phyloP scores from a whole-genome alignment of 2,329 filamentous ascomycete species.

The Gyromitra esculenta region DNA sequence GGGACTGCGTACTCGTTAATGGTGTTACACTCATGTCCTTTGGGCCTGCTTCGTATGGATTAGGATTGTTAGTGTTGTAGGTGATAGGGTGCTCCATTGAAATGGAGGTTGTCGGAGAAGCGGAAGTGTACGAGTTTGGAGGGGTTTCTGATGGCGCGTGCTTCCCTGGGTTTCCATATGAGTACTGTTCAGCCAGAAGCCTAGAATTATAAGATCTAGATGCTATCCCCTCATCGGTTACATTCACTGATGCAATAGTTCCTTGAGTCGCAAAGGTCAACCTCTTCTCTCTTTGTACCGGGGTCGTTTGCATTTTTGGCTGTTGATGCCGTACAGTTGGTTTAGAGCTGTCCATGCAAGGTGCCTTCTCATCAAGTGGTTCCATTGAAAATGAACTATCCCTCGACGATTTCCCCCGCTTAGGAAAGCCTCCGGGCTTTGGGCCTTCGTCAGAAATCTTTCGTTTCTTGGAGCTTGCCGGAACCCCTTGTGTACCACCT shows the following conservation, averaged over 20 bases:
- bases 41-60: slow-evolving; percentile 27
- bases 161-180: slow-evolving; percentile 34
- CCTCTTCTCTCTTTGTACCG: slow-evolving; percentile 32
- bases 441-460: slow-evolving; percentile 44
- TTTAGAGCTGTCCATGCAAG: slow-evolving; percentile 24
- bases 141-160: slow-evolving; percentile 38
- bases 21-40: slow-evolving; percentile 38
- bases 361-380: slow-evolving; percentile 30
- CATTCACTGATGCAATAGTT: slow-evolving; percentile 15
- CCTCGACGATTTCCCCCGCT: slow-evolving; percentile 48
- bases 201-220: slow-evolving; percentile 39
- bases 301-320: slow-evolving; percentile 21
- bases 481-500: slow-evolving; percentile 15
- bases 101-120: slow-evolving; percentile 48
- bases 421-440: slow-evolving; percentile 24
- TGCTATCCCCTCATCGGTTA: slow-evolving; percentile 29
- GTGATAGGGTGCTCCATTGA: slow-evolving; percentile 38
- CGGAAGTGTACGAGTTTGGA: slow-evolving; percentile 37
- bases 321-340: slow-evolving; percentile 32
- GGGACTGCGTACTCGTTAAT: slow-evolving; percentile 44
- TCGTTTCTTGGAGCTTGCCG: slow-evolving; percentile 37
- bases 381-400: slow-evolving; percentile 49
- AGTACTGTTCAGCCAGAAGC: slow-evolving; percentile 45
- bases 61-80: slow-evolving; percentile 27
- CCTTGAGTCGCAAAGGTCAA: slow-evolving; percentile 43